These are phyloP conservation scores for Aspergillus uvarum DNA, from an alignment of 2,329 filamentous ascomycete genomes.

Conservation along the genomic window DNA sequence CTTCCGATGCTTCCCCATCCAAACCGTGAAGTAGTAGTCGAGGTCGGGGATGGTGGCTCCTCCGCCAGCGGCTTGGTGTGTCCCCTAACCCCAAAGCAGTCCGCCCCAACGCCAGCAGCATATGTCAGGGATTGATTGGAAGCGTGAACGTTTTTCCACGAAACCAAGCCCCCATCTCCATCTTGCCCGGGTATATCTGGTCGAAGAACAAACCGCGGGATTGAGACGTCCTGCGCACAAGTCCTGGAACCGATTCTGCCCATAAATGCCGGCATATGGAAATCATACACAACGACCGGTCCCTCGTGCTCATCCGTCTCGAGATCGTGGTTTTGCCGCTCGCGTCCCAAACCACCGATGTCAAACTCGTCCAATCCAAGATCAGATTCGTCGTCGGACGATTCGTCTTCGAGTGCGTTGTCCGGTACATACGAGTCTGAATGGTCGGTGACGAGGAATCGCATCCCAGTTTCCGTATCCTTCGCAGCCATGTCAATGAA, in stretches of 20 bases:
- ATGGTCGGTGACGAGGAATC: slow-evolving; percentile 43
- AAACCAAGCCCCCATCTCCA: slow-evolving; percentile 45
- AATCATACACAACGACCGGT: slow-evolving; percentile 41
- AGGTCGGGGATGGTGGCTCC: slow-evolving; percentile 33
- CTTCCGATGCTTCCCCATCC: slow-evolving; percentile 37
- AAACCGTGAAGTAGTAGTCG: slow-evolving; percentile 33
- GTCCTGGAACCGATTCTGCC: slow-evolving; percentile 35
- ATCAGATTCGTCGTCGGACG: slow-evolving; percentile 34
- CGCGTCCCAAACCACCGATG: slow-evolving; percentile 25
- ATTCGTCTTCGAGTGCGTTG: slow-evolving; percentile 26
- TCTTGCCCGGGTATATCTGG: slow-evolving; percentile 46
- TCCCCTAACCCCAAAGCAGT: slow-evolving; percentile 32
- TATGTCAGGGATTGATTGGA: slow-evolving; percentile 43
- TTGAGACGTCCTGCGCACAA: slow-evolving; percentile 27
- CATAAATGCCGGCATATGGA: slow-evolving; percentile 45
- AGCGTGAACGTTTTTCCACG: slow-evolving; percentile 46
- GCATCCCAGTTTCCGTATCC: slow-evolving; percentile 42
- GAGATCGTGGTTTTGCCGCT: slow-evolving; percentile 23
- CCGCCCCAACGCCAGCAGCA: slow-evolving; percentile 33
- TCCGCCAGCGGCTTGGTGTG: slow-evolving; percentile 26
- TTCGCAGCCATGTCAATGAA: slow-evolving; percentile 46
- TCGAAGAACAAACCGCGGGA: slow-evolving; percentile 42
- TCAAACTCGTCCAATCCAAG: slow-evolving; percentile 36
- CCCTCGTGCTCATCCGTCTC: slow-evolving; percentile 24
- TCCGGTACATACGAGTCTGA: slow-evolving; percentile 41